Evolutionary conservation across 108 stramenopile genomes (phyloP).

Genomic region (Conticribra weissflogii): DNA sequence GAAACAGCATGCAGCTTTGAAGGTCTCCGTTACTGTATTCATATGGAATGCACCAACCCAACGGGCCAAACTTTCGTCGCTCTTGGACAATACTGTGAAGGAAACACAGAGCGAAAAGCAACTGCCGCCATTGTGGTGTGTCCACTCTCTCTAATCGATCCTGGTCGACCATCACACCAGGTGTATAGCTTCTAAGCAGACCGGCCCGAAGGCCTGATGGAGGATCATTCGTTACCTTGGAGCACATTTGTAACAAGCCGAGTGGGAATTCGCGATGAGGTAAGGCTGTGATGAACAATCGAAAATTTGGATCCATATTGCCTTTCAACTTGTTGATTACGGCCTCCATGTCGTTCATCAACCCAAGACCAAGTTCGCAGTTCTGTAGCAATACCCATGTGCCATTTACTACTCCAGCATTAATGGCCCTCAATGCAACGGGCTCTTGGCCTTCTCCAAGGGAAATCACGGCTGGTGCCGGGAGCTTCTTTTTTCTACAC

Average conservation of each 20-base stretch:
- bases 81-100: slow-evolving; percentile 91
- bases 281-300: slow-evolving; percentile 91
- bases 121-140: slow-evolving; percentile 88
- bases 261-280: slow-evolving; percentile 88
- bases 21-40: slow-evolving; percentile 93
- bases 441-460: slow-evolving; percentile 94
- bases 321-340: slow-evolving; percentile 73
- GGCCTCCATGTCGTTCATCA: slow-evolving; percentile 90
- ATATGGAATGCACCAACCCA: slow-evolving; percentile 94
- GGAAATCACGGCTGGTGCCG: slow-evolving; percentile 84
- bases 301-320: slow-evolving; percentile 82
- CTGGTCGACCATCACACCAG: slow-evolving; percentile 90
- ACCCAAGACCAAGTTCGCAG: slow-evolving; percentile 85
- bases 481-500: slow-evolving; percentile 87
- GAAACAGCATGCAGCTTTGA: slow-evolving; percentile 87
- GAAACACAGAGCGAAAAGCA: slow-evolving; percentile 88
- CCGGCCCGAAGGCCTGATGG: slow-evolving; percentile 90
- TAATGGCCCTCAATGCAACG: slow-evolving; percentile 89
- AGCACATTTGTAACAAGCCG: slow-evolving; percentile 92
- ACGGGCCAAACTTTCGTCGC: slow-evolving; percentile 91
- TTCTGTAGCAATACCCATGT: slow-evolving; percentile 94
- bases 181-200: slow-evolving; percentile 85
- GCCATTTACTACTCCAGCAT: slow-evolving; percentile 86
- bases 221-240: slow-evolving; percentile 93
- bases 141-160: slow-evolving; percentile 91